Conservation (phyloP, 2,329 filamentous ascomycete genomes). For the Alternaria hordeiaustralica region DNA sequence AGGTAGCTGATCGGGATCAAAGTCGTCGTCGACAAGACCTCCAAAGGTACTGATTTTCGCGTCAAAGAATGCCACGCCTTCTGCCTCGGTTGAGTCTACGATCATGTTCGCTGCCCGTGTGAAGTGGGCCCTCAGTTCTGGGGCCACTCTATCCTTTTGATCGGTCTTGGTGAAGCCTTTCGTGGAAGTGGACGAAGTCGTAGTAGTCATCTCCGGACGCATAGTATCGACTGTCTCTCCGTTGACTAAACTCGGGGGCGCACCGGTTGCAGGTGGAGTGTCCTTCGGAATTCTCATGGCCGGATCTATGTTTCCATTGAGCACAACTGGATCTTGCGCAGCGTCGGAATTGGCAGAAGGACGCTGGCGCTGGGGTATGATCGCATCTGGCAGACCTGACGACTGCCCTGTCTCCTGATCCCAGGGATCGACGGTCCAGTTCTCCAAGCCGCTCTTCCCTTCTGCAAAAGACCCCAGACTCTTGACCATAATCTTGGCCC, state of each 20-base stretch:
- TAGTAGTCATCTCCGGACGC: conserved; percentile 25
- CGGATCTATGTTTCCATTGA: conserved; percentile 31
- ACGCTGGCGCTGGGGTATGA: conserved; percentile 26
- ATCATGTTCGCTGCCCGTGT: conserved; percentile 48
- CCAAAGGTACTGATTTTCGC: conserved; percentile 48
- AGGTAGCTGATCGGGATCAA: conserved; percentile 36
- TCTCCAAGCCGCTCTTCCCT: conserved; percentile 43
- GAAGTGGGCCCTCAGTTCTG: conserved; percentile 45
- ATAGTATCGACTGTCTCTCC: conserved; percentile 25
- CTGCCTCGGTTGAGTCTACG: conserved; percentile 46
- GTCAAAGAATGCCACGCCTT: conserved; percentile 49
- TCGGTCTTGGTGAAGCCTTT: conserved; percentile 20
- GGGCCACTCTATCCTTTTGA: conserved; percentile 31
- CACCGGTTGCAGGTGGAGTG: conserved; percentile 21
- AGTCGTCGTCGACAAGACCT: conserved; percentile 46
- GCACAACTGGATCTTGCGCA: conserved; percentile 20
- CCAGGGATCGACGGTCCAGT: conserved; percentile 44
- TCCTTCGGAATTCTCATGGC: conserved; percentile 23
- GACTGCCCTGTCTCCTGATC: conserved; percentile 27
- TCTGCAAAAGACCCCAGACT: conserved; percentile 48
- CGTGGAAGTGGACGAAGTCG: conserved; percentile 31
- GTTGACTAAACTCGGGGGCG: conserved; percentile 26
- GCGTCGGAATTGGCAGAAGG: conserved; percentile 21
- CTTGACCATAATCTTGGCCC: conserved; percentile 61
- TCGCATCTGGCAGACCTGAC: conserved; percentile 17